phyloP scores from a whole-genome alignment of 371 early-diverging fungal genomes.

The Mortierella sp. region DNA sequence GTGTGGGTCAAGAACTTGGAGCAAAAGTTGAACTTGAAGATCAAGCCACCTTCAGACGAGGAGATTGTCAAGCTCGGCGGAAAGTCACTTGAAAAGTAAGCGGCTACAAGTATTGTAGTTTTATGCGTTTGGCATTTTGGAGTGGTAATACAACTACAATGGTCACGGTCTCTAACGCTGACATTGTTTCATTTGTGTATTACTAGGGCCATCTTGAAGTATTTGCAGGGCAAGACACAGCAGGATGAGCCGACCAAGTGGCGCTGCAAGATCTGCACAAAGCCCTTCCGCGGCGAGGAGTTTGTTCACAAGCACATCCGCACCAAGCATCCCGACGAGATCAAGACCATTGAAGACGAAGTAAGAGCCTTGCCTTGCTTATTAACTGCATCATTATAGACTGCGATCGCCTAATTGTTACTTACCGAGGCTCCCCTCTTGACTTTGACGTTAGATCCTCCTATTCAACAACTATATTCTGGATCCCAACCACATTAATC shows the following conservation, averaged over 20 bases:
- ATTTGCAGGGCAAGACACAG: slow-evolving; percentile 67
- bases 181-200: neutral
- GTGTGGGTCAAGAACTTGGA: slow-evolving; percentile 76
- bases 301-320: slow-evolving; percentile 95
- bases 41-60: slow-evolving; percentile 73
- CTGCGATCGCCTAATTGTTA: no score
- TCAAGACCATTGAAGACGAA: slow-evolving; percentile 70
- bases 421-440: neutral
- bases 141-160: no score
- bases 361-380: slow-evolving; percentile 40
- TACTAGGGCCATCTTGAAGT: slow-evolving; percentile 63
- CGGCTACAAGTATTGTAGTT: neutral
- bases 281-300: slow-evolving; percentile 94
- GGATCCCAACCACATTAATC: slow-evolving; percentile 80
- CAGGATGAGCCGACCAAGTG: slow-evolving; percentile 86
- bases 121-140: neutral
- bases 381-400: no score
- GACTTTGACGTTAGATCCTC: slow-evolving; percentile 47
- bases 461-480: slow-evolving; percentile 91
- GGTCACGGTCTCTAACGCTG: neutral
- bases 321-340: slow-evolving; percentile 86
- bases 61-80: slow-evolving; percentile 84
- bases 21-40: slow-evolving; percentile 71
- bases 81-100: slow-evolving; percentile 77
- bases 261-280: slow-evolving; percentile 91